Base-by-base conservation (phyloP, 768 basidiomycete genomes). In the Hericium alpestre region DNA sequence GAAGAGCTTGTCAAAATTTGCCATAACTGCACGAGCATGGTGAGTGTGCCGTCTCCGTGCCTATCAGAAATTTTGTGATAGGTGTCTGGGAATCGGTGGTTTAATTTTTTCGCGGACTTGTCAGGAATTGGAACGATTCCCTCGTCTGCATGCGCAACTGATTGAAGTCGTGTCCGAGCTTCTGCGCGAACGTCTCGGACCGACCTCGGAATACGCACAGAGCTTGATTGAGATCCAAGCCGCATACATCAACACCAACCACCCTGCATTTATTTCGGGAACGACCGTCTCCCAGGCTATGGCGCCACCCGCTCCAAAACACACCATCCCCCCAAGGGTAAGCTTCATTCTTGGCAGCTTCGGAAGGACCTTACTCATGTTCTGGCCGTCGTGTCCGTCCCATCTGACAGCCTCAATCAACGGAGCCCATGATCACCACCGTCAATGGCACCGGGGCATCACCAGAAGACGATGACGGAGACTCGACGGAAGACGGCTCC, bases 1-100 rank as follows among this genome's bases (percentile, higher is more conserved):
- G 96, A 99, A 70, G 96, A 99, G 71, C 75, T 99, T 55, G 97
- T 99, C 62, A 98, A 98, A 77, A 94, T 99, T 49, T 98, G 96
- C 71, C 96, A 99, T 69, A 98, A 95, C 66, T 97, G 95, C 72
- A 96, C 95, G 3, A 89, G 89, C 69, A 69, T 80, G 53, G 93
- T 94, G 66, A 67, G 82, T n/a, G 39, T 20, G 40, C 38, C 8
- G 32, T 32, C 32, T 32, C 32, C 32, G 32, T 32, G 32, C 32
- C 32, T 32, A 12, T 40, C 38, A 12, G 8, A 23, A n/a, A 7
- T 11, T 39, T 72, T 23, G 8, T 16, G 5, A 40, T 10, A 18
- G 10, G 25, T 40, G 9, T 55, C 22, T 20, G 22, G 15, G 0
- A 15, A 41, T 22, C 40, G 23, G 13, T 51, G 40, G 39, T 6